A percentile compares a stretch with the other conserved stretches of the same genome.
These are phyloP conservation scores for Mycena leptocephala DNA, from an alignment of 768 basidiomycete species.

Conservation along the genomic window DNA sequence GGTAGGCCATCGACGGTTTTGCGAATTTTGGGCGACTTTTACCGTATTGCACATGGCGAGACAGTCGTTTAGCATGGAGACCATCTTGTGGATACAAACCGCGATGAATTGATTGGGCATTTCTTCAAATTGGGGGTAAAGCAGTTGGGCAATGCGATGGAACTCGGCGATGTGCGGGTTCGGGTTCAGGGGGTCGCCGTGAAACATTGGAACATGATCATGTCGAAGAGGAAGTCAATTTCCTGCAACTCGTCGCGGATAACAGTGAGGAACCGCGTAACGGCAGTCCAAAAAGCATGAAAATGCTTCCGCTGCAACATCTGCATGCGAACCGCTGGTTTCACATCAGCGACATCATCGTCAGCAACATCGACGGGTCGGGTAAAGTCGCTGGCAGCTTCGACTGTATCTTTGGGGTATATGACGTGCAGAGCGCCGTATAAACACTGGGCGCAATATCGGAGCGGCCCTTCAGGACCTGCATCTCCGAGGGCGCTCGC, in stretches of 20 bases:
- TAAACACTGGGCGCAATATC: neutral
- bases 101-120: neutral
- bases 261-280: conserved; percentile 7
- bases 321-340: conserved; percentile 7
- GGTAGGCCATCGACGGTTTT: too few relatives aligned
- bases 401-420: conserved; percentile 10
- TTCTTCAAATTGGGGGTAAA: neutral
- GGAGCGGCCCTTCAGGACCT: neutral
- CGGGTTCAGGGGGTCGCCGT: neutral
- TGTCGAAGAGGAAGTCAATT: neutral
- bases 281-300: conserved; percentile 8
- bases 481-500: neutral
- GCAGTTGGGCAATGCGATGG: neutral
- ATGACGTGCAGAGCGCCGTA: conserved; percentile 5
- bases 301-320: neutral
- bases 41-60: too few relatives aligned
- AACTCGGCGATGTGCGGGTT: neutral
- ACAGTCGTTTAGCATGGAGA: conserved; percentile 10
- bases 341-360: neutral
- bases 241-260: neutral
- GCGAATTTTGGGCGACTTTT: too few relatives aligned
- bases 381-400: conserved; percentile 1
- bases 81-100: conserved; percentile 16
- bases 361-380: neutral
- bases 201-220: neutral